These are phyloP conservation scores for Gyromitra esculenta DNA, from an alignment of 2,329 filamentous ascomycete genomes.

Conservation along the genomic window DNA sequence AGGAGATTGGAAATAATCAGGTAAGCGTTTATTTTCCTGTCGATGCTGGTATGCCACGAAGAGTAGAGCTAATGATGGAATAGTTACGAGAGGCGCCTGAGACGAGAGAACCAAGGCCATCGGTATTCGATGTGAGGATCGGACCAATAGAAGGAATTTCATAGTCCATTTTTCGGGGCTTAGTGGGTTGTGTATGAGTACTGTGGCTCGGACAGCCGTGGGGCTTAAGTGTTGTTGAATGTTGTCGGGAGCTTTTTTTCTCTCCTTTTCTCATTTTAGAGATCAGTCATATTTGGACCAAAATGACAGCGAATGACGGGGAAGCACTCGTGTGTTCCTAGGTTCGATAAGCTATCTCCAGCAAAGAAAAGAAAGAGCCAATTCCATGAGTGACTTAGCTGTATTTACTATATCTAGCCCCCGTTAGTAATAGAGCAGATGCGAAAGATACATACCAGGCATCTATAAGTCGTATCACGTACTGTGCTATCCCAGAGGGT, in stretches of 20 bases:
- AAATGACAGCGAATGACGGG: background rate
- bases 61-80: conserved; percentile 29
- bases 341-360: background rate
- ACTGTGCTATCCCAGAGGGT: no score
- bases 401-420: background rate
- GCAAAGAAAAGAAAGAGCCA: no score
- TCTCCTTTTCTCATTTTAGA: background rate
- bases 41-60: background rate
- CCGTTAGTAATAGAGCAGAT: no score
- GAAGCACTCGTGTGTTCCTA: background rate
- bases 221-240: background rate
- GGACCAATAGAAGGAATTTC: conserved; percentile 10
- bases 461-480: no score
- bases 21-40: background rate
- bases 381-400: background rate
- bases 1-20: background rate
- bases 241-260: background rate
- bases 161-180: conserved; percentile 12
- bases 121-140: conserved; percentile 11
- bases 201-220: conserved; percentile 3
- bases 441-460: no score
- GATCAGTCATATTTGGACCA: background rate
- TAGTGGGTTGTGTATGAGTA: background rate
- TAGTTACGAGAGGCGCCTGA: conserved; percentile 11
- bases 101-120: conserved; percentile 8